Conservation (phyloP, 116 monocot genomes). For the Papilionanthe hybrid region DNA sequence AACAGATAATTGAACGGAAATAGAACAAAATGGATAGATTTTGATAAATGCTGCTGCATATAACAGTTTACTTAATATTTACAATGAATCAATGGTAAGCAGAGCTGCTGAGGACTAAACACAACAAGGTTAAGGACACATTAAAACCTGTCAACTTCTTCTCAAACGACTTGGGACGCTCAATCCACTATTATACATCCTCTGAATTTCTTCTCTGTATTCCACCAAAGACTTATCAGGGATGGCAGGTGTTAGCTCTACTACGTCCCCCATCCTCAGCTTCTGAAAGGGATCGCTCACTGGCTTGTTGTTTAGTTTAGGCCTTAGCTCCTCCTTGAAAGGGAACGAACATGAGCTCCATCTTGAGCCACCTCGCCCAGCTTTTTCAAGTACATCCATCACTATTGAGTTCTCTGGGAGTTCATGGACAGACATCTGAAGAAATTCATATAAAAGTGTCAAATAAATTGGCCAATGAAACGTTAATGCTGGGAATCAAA, state of each 20-base stretch:
- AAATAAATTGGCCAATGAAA: background rate
- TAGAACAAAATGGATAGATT: too few relatives aligned
- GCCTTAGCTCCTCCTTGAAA: conserved; percentile 71
- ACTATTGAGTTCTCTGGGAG: conserved; percentile 73
- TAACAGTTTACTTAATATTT: background rate
- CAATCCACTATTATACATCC: conserved; percentile 68
- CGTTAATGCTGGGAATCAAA: too few relatives aligned
- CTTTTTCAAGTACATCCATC: conserved; percentile 56
- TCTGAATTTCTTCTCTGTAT: conserved; percentile 77
- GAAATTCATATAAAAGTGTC: background rate
- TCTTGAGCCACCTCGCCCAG: conserved; percentile 39
- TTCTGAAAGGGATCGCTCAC: conserved; percentile 42
- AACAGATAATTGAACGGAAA: too few relatives aligned
- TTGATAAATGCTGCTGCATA: too few relatives aligned
- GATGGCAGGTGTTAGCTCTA: conserved; percentile 66
- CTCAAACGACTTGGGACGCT: conserved; percentile 2
- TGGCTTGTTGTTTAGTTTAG: conserved; percentile 63
- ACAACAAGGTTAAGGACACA: too few relatives aligned
- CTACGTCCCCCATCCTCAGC: conserved; percentile 85
- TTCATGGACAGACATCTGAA: conserved; percentile 94
- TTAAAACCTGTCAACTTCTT: background rate
- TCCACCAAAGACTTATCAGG: conserved; percentile 62
- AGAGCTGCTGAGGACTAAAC: background rate
- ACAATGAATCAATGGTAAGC: background rate
- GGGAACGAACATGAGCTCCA: conserved; percentile 52